phyloP scores from a whole-genome alignment of 345 rosid species.

The Salix exigua region DNA sequence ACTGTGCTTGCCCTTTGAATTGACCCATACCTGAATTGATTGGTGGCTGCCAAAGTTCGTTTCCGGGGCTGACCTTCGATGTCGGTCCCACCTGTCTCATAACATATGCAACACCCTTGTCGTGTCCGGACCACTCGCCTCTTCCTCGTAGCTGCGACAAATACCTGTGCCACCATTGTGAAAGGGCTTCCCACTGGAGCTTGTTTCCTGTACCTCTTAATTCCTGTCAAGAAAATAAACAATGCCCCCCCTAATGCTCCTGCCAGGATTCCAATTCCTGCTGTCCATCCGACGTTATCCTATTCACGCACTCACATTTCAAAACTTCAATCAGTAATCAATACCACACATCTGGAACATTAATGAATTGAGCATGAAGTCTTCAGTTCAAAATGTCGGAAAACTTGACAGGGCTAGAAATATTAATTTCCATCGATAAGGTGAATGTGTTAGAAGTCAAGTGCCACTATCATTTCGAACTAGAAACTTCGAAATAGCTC shows the following conservation, averaged over 20 bases:
- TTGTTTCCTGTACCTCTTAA: constrained; percentile 49
- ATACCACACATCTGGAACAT: not conserved
- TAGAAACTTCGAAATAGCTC: not conserved
- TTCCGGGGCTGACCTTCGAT: constrained; percentile 11
- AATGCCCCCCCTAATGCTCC: constrained; percentile 47
- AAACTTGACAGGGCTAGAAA: no score
- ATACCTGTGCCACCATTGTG: constrained; percentile 60
- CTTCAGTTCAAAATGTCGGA: not conserved
- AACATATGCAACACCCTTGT: constrained; percentile 33
- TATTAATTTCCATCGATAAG: not conserved
- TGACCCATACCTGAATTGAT: constrained; percentile 55
- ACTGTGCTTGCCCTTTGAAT: not conserved
- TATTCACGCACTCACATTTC: constrained; percentile 5
- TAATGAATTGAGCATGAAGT: not conserved
- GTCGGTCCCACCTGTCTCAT: constrained; percentile 11
- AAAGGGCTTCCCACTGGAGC: constrained; percentile 68
- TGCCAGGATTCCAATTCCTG: constrained; percentile 54
- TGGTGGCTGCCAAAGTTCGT: constrained; percentile 40
- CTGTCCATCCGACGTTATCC: constrained; percentile 80
- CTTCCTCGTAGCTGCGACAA: constrained; percentile 62
- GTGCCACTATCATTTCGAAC: not conserved
- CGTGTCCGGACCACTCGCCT: constrained; percentile 44
- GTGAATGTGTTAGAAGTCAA: not conserved
- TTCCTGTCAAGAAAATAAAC: constrained; percentile 48
- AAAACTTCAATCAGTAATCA: no score